phyloP scores from a whole-genome alignment of 2,329 filamentous ascomycete genomes.

The Bipolaris bicolor region DNA sequence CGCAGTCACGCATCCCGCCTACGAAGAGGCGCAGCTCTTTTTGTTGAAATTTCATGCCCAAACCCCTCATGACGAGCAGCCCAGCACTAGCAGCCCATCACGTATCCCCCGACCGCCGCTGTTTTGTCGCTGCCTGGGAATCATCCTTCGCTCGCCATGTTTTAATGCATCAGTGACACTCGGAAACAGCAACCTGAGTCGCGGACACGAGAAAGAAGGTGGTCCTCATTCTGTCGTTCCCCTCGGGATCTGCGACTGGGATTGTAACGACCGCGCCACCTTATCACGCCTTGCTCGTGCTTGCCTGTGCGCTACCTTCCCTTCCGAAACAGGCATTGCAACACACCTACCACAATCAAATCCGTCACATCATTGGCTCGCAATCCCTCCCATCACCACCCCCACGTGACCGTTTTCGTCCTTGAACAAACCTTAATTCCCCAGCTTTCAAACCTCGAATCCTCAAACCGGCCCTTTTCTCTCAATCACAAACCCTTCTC shows the following conservation, averaged over 20 bases:
- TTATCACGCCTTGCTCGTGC: neutral
- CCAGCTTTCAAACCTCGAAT: too few species aligned
- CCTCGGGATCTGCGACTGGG: slow-evolving; percentile 15
- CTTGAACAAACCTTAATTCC: too few species aligned
- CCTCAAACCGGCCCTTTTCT: too few species aligned
- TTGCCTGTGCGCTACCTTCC: neutral
- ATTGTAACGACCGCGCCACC: slow-evolving; percentile 14
- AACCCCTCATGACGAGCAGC: too few species aligned
- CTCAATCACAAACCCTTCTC: too few species aligned
- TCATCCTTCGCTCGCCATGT: slow-evolving; percentile 12
- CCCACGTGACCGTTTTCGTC: too few species aligned
- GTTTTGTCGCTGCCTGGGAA: slow-evolving; percentile 39
- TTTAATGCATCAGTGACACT: slow-evolving; percentile 22
- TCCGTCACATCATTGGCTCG: slow-evolving; percentile 18
- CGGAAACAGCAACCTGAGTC: slow-evolving; percentile 10
- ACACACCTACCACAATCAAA: slow-evolving; percentile 4
- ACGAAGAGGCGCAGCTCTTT: slow-evolving; percentile 34
- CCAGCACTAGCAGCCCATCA: too few species aligned
- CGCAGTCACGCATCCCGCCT: slow-evolving; percentile 23
- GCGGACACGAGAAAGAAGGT: neutral
- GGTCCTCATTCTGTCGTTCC: neutral
- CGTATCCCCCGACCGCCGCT: slow-evolving; percentile 17
- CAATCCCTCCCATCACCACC: too few species aligned
- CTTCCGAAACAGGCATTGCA: slow-evolving; percentile 31
- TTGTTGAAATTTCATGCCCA: neutral